Conservation (phyloP, 176 grass and related monocot species). For the Lolium rigidum region DNA sequence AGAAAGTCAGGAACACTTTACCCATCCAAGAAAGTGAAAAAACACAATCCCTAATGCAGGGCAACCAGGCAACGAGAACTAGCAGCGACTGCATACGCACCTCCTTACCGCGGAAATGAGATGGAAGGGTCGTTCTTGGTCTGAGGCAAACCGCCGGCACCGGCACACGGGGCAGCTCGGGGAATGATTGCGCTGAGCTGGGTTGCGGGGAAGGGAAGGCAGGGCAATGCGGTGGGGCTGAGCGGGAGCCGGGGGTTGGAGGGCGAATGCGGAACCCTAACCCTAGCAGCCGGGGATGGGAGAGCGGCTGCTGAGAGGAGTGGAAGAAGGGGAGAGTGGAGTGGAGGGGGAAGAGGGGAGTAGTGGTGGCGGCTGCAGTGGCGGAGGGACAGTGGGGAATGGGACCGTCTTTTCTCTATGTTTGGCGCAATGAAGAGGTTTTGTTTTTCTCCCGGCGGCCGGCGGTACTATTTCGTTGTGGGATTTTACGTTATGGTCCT, state of each 20-base stretch:
- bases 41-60: conserved; percentile 25
- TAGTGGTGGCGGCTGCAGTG: conserved; percentile 11
- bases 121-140: background rate
- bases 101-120: conserved; percentile 30
- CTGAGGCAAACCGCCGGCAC: background rate
- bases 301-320: conserved; percentile 3
- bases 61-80: background rate
- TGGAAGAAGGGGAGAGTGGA: background rate
- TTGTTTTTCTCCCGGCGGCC: background rate
- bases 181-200: conserved; percentile 16
- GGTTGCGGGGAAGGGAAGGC: conserved; percentile 24
- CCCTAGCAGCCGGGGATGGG: conserved; percentile 21
- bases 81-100: background rate
- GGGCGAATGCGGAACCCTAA: conserved; percentile 48
- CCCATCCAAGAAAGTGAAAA: conserved; percentile 15
- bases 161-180: background rate
- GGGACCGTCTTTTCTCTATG: conserved; percentile 27
- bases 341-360: too few relatives aligned
- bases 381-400: conserved; percentile 20
- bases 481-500: conserved; percentile 22
- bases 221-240: conserved; percentile 8
- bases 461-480: too few relatives aligned
- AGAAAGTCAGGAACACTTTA: background rate
- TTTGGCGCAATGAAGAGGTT: conserved; percentile 7
- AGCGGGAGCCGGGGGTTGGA: background rate